Evolutionary conservation across 192 early-diverging fungal genomes (phyloP), one percentile per base, ranked within the genome.

Genomic region (Dissophora globulifera): DNA sequence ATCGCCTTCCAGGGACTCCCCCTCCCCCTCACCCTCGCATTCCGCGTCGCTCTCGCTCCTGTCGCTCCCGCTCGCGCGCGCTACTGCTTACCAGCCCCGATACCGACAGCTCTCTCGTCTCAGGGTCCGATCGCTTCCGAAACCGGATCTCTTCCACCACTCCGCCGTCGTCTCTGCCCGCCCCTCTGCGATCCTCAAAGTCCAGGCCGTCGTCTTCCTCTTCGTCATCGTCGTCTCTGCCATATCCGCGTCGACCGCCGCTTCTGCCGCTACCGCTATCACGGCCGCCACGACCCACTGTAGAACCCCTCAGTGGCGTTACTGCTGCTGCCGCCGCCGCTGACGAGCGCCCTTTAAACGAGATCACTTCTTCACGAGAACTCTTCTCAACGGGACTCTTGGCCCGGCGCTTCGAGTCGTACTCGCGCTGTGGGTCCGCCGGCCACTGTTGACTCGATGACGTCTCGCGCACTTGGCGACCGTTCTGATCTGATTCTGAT

Each of bases 361-460:
- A 67, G 30, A 67, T 49, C 1, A 67, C 33, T 4, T 67, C 64
- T 25, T 67, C 64, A 29, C 40, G 32, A 20, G 1, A 10, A 48
- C 16, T 58, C 11, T 54, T 46, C 8, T 48, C 65, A 1, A 10
- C 4, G 27, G 50, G 17, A 30, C 51, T 54, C 25, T 62, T 35
- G 22, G 55, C 57, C 22, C 45, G 49, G 16, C 57, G 38, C 31
- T 60, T 69, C 29, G 45, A 10, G 29, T 69, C 67, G 50, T 69
- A 60, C 12, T 69, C 67, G 1, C 67, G 56, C 41, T 58, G 67
- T 16, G 67, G 58, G 25, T 70, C 58, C 7, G 27, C 29, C 31
- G 58, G 38, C 45, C 40, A 46, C 35, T 46, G 48, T 42, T 29
- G 42, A 3, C 50, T 23, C 19, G 43, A 47, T 29, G 51, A 55